These are phyloP conservation scores for Aspergillus nomiae DNA, from an alignment of 2,329 filamentous ascomycete genomes.

Conservation along the genomic window DNA sequence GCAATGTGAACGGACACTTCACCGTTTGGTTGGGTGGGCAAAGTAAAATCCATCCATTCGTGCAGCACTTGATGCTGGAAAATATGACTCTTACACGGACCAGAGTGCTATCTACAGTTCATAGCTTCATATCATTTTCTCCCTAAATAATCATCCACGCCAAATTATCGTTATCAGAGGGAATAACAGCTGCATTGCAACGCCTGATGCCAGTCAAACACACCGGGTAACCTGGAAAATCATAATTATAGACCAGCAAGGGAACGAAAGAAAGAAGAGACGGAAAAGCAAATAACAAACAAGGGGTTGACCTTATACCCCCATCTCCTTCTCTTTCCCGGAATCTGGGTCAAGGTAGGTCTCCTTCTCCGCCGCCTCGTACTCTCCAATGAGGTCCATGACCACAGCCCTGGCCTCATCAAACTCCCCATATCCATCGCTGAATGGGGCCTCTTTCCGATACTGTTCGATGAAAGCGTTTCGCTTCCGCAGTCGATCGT, in stretches of 20 bases:
- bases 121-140: constrained; percentile 9
- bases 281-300: constrained; percentile 2
- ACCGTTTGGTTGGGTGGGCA: background rate
- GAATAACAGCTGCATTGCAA: constrained; percentile 6
- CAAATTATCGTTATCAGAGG: background rate
- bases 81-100: background rate
- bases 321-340: constrained; percentile 45
- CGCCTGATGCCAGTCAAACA: constrained; percentile 17
- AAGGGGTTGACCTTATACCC: constrained; percentile 19
- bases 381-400: constrained; percentile 86
- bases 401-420: constrained; percentile 93
- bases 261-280: background rate
- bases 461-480: constrained; percentile 97
- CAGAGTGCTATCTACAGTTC: background rate
- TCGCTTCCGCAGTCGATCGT: constrained; percentile 90
- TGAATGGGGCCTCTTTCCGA: constrained; percentile 92
- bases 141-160: constrained; percentile 2
- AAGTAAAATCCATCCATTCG: background rate
- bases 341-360: constrained; percentile 82
- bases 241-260: constrained; percentile 15
- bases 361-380: constrained; percentile 89
- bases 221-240: constrained; percentile 20
- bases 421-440: constrained; percentile 89
- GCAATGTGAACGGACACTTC: constrained; percentile 4
- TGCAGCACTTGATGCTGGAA: background rate